Base-by-base conservation (phyloP, 2,329 filamentous ascomycete genomes). In the Alternaria alternata region DNA sequence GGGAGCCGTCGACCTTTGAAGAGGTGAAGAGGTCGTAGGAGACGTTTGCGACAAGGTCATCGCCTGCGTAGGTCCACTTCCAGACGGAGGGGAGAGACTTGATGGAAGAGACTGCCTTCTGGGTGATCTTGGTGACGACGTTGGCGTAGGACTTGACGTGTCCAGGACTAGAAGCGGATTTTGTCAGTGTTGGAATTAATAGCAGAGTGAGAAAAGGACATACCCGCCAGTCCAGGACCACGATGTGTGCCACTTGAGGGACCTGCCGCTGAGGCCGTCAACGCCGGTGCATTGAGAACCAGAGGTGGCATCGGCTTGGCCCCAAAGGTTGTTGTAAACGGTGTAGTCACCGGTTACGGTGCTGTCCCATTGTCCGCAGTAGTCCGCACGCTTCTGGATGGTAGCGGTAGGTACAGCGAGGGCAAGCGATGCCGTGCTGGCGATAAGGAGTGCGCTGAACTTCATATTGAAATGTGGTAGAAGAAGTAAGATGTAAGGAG, bases 11-110 rank as follows among this genome's bases (percentile, higher is more conserved):
- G 1, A 84, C 80, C 18, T 80, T 79, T 42, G 83, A 80, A 7
- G 80, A 79, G 16, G 86, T 87, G 78, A 89, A 89, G 51, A 89
- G 75, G 71, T 89, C 87, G 69, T 88, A 89, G 14, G 86, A 81
- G 16, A 90, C 87, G 68, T 89, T 83, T 53, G 86, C 85, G 34
- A 86, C 78, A 49, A 88, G 73, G 57, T 61, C 63, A 51, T 74
- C 79, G 60, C 82, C 84, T 30, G 80, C 80, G 76, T 88, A 87
- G 34, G 60, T 73, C 82, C 82, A 86, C 18, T 76, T 69, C 80
- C 81, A 85, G 24, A 73, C 78, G 5, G 82, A 79, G 22, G 78
- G 70, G 38, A 86, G 78, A 36, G 79, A 81, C 20, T 63, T 74
- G 67, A 85, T 73, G 26, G 66, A 61, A 12, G 72, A 74, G 26